Base-by-base conservation (phyloP, 768 basidiomycete genomes). In the Hemileccinum rubropunctum region DNA sequence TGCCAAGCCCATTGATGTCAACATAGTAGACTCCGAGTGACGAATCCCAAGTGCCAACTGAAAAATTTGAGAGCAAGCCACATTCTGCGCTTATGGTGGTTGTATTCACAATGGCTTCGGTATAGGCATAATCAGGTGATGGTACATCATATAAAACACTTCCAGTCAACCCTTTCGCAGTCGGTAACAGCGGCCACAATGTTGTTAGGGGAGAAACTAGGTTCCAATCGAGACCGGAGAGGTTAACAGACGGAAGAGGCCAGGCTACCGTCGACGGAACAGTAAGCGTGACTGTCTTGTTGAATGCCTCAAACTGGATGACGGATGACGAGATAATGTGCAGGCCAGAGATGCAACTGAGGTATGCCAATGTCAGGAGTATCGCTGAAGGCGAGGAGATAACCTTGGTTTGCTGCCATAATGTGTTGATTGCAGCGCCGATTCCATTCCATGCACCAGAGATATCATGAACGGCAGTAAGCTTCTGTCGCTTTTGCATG, bases 301-400 rank as follows among this genome's bases (percentile, higher is more conserved):
- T 49, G 34, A 59, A 63, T 10, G 55, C 35, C 8, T 58, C 45
- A 2, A 65, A 52, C 33, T 54, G 50, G 15, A 65, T 37, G 40
- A 65, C 37, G 1, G 64, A 48, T 1, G 64, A 52, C 0, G 61
- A 66, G 15, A 60, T 28, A 40, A 66, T 50, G 47, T 66, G 64
- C 0, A 66, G 52, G 6, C 41, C 56, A 4, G 50, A 42, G 21
- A 66, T 54, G 14, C 43, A 51, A 3, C 20, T 40, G 2, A 63
- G 45, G 37, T 65, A 65, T 1, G 45, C n/a, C 9, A 59, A n/a
- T 4, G 52, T 45, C 11, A 40, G 26, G 14, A 56, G 14, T n/a
- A 54, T 27, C 6, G 20, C 26, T 1, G 7, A 21, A 1, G 53
- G 48, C 0, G 56, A 42, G 2, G 64, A 47, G 0, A 41, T 14